Base-by-base conservation (phyloP, 192 early-diverging fungal species). In the Podila horticola region DNA sequence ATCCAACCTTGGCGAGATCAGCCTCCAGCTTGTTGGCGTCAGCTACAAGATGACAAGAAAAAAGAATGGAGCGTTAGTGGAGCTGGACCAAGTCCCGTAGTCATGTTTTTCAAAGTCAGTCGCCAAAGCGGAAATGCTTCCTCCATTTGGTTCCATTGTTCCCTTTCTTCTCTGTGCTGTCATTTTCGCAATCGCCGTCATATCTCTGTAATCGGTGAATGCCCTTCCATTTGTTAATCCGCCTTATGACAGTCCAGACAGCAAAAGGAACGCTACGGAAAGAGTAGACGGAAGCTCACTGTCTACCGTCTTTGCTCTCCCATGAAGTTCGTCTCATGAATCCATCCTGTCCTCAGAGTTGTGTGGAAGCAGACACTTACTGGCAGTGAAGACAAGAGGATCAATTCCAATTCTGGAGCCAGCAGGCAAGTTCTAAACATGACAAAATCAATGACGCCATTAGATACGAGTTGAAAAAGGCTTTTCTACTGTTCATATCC, bases 401-500 rank as follows among this genome's bases (percentile, higher is more conserved):
- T 99, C 98, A 64, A 99, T 87, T 51, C 95, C 98, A 67, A 99
- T 94, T 62, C 92, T 94, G n/a, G 93, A 91, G 52, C 87, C 87
- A 28, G 87, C 84, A 12, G 91, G 86, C 36, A 97, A 74, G 67
- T 93, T 86, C 85, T 88, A 81, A 38, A 29, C 52, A 55, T 5
- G 52, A 55, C 11, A 36, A 26, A 55, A n/a, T n/a, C n/a, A 10
- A 26, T 55, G 15, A 55, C 5, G 24, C 5, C 2, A n/a, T n/a
- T 5, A 52, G 50, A 52, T 52, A 8, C 52, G 6, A 26, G 52
- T 24, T 55, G 24, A 26, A 26, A 55, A 55, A 55, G 20, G 52
- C 8, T 17, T 20, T 26, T 2, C 24, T 52, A n/a, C 7, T 55
- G 7, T 24, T 45, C 41, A 45, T 17, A 1, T 3, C 12, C 1